phyloP scores from a whole-genome alignment of 2,329 filamentous ascomycete species.

The Ambrosiella xylebori region DNA sequence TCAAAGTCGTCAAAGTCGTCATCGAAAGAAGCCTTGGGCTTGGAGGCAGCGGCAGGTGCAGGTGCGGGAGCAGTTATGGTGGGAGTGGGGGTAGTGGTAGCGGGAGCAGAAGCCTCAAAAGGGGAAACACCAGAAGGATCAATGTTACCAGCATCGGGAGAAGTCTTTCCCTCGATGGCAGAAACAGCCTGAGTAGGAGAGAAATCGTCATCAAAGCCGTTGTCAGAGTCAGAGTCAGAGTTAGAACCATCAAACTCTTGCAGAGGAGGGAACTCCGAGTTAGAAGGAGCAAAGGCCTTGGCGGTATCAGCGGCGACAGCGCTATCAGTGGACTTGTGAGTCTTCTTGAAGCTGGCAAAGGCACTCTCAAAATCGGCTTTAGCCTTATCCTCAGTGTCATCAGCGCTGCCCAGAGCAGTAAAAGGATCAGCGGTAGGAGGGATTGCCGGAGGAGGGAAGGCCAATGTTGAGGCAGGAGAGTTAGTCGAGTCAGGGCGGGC shows the following conservation, averaged over 20 bases:
- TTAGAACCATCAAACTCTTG: constrained; percentile 62
- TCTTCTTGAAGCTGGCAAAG: constrained; percentile 55
- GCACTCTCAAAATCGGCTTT: constrained; percentile 76
- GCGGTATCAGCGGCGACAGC: constrained; percentile 17
- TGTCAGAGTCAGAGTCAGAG: constrained; percentile 53
- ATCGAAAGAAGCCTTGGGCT: constrained; percentile 43
- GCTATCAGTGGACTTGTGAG: constrained; percentile 30
- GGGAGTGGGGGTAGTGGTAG: constrained; percentile 12
- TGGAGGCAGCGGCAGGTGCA: constrained; percentile 19
- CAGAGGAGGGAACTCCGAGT: constrained; percentile 82
- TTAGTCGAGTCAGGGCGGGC: constrained; percentile 13
- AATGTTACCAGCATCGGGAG: constrained; percentile 15
- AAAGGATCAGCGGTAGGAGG: constrained; percentile 7
- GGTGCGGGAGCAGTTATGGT: constrained; percentile 15
- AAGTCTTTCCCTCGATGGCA: constrained; percentile 16
- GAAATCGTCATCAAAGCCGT: constrained; percentile 88
- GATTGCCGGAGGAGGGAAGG: constrained; percentile 5
- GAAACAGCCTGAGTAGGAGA: constrained; percentile 36
- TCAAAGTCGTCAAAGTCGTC: constrained; percentile 70
- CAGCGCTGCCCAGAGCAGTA: constrained; percentile 24
- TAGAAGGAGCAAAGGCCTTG: constrained; percentile 26
- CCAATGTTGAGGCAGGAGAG: constrained; percentile 5
- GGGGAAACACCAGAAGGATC: constrained; percentile 15
- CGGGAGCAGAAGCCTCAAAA: constrained; percentile 2
- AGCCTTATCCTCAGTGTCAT: constrained; percentile 38